Conservation (phyloP, 2,329 filamentous ascomycete genomes). For the Microcera coccophila region DNA sequence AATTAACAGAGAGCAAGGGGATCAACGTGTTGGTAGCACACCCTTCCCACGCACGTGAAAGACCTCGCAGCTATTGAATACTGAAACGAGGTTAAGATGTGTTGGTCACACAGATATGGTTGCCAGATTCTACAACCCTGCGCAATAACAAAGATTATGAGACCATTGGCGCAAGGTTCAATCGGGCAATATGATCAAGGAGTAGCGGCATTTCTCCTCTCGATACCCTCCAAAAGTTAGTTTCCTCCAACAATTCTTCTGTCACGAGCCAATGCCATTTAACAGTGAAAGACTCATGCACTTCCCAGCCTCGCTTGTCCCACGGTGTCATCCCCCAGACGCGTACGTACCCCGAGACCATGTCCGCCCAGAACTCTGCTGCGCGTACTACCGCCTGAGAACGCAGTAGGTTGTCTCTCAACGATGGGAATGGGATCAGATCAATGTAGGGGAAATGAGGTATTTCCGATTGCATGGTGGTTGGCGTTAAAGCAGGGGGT, state of each 20-base stretch:
- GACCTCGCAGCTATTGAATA: no score
- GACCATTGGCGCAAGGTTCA: no score
- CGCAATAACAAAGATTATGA: no score
- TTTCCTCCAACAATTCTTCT: conserved; percentile 4
- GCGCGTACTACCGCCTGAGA: conserved; percentile 10
- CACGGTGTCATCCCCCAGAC: conserved; percentile 10
- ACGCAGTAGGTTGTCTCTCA: conserved; percentile 9
- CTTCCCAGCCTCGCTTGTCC: conserved; percentile 40
- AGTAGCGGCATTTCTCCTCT: no score
- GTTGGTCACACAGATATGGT: no score
- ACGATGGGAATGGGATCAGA: conserved; percentile 11
- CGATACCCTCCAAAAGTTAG: conserved; percentile 12
- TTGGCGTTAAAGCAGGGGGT: conserved; percentile 4
- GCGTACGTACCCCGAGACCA: neutral
- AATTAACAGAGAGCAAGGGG: no score
- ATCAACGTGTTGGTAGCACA: no score
- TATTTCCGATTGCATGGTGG: conserved; percentile 4
- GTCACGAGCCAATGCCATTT: conserved; percentile 19
- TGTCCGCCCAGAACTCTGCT: conserved; percentile 3
- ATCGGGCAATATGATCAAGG: no score
- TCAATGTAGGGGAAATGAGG: conserved; percentile 12
- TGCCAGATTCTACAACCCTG: no score
- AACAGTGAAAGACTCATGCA: conserved; percentile 35
- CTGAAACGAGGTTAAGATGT: no score
- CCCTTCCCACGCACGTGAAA: no score